Conservation (phyloP, 2,329 filamentous ascomycete species). For the Colletotrichum sp. region DNA sequence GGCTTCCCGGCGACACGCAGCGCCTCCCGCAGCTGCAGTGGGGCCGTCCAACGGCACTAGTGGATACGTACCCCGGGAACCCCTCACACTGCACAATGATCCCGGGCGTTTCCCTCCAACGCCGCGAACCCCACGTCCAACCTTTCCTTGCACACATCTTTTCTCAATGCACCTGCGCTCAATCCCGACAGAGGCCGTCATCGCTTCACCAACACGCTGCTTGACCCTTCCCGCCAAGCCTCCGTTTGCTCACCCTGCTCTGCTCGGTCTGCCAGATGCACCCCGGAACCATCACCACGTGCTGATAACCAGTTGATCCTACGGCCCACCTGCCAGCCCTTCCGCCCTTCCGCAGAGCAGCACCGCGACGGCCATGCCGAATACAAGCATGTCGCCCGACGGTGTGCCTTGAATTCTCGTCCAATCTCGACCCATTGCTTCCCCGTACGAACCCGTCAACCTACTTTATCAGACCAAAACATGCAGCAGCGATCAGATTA, state of each 20-base stretch:
- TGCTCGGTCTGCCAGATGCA: background rate
- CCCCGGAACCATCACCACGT: background rate
- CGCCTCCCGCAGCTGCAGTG: background rate
- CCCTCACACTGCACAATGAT: background rate
- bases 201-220: background rate
- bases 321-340: background rate
- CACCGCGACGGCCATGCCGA: background rate
- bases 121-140: background rate
- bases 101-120: background rate
- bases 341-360: background rate
- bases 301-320: background rate
- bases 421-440: background rate
- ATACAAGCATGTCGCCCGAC: constrained; percentile 14
- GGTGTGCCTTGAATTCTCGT: background rate
- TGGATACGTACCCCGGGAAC: background rate
- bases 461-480: background rate
- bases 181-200: background rate
- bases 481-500: background rate
- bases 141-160: background rate
- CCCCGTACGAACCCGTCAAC: background rate
- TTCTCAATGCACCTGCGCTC: background rate
- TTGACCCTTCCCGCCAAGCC: background rate
- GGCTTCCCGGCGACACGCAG: background rate
- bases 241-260: background rate
- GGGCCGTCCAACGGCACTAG: background rate